These are phyloP conservation scores for Raphanus raphanistrum DNA, from an alignment of 345 rosid species.

Conservation along the genomic window DNA sequence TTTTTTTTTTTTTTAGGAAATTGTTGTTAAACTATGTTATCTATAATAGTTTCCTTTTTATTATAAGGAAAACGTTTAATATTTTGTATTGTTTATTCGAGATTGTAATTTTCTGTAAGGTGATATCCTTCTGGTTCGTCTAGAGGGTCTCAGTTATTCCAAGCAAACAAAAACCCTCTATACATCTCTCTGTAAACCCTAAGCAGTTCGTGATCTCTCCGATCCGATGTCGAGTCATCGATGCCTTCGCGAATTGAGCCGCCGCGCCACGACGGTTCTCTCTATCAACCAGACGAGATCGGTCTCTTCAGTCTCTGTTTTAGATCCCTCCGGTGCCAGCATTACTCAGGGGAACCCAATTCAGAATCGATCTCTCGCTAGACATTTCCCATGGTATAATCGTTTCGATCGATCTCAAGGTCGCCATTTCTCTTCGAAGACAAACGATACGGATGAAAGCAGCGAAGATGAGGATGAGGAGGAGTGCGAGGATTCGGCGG, in stretches of 20 bases:
- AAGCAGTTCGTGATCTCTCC: constrained; percentile 8
- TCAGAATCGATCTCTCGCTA: constrained; percentile 5
- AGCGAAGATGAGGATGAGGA: constrained; percentile 51
- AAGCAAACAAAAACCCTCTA: constrained; percentile 20
- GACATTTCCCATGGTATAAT: constrained; percentile 25
- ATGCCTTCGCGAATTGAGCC: constrained; percentile 53
- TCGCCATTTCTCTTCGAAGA: constrained; percentile 54
- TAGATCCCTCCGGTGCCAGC: constrained; percentile 7
- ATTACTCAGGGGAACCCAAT: constrained; percentile 16
- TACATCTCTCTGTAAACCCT: constrained; percentile 39
- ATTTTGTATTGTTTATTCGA: no score
- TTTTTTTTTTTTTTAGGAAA: no score
- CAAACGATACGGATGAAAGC: constrained; percentile 31
- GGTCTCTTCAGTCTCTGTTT: constrained; percentile 11
- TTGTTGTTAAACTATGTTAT: no score
- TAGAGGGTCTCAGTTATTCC: no score
- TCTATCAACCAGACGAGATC: constrained; percentile 27
- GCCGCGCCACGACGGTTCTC: constrained; percentile 45
- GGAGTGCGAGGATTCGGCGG: constrained; percentile 40
- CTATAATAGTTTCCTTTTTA: no score
- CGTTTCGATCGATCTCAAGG: constrained; percentile 2
- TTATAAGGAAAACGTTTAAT: no score
- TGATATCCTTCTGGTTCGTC: no score
- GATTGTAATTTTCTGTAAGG: no score
- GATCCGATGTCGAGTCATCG: constrained; percentile 76